phyloP scores from a whole-genome alignment of 129 eudicot species.

The Centaurea solstitialis region DNA sequence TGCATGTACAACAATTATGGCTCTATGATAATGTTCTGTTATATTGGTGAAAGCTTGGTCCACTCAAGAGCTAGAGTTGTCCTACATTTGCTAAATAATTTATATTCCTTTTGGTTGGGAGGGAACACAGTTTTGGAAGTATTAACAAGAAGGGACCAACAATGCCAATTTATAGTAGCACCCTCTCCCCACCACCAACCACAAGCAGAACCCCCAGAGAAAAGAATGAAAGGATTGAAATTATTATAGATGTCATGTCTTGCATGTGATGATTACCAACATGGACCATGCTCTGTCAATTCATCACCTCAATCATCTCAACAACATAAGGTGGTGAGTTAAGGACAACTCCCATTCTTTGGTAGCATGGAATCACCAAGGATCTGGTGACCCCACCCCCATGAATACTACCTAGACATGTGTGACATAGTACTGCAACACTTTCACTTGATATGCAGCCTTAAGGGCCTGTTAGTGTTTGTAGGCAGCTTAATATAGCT shows the following conservation, averaged over 20 bases:
- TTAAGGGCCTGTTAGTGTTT: too few relatives aligned
- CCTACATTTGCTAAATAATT: constrained; percentile 17
- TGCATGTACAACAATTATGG: background rate
- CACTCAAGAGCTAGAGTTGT: constrained; percentile 19
- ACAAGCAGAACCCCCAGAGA: constrained; percentile 21
- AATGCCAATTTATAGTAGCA: constrained; percentile 5
- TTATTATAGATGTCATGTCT: constrained; percentile 20
- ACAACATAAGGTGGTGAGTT: constrained; percentile 6
- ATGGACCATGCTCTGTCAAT: constrained; percentile 19
- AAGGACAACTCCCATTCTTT: background rate
- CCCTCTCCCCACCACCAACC: constrained; percentile 19
- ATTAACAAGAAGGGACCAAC: constrained; percentile 19
- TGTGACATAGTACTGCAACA: background rate
- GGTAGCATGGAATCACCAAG: constrained; percentile 7
- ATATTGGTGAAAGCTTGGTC: background rate
- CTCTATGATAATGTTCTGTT: background rate
- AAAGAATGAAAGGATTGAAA: background rate
- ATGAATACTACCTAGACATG: background rate
- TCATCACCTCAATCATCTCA: constrained; percentile 3
- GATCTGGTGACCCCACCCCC: constrained; percentile 5
- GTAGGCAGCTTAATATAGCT: too few relatives aligned
- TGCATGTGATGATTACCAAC: constrained; percentile 19
- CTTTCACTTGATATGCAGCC: background rate
- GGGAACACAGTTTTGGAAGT: constrained; percentile 15
- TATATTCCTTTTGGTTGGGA: constrained; percentile 13